Base-by-base conservation (phyloP, 2,329 filamentous ascomycete species). In the Trichoderma sp. region DNA sequence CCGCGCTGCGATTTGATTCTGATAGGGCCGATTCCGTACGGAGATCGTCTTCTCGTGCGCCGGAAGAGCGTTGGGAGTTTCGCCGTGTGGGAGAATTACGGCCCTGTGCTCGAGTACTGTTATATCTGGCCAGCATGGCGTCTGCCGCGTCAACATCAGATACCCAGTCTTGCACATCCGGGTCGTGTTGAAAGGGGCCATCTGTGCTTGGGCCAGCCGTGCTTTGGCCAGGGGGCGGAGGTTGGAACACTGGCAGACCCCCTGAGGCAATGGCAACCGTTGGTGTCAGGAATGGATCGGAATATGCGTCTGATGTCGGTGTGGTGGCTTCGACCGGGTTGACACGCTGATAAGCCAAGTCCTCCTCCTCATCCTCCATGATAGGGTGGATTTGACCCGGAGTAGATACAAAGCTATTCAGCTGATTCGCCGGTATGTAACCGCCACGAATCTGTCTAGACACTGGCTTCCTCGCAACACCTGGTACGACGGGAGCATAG, bases 141-240 rank as follows among this genome's bases (percentile, higher is more conserved):
- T 89, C 87, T 1, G 86, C 84, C 3, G 84, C 86, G 73, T 89
- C 87, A 1, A 89, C 82, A 43, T 88, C 86, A 0, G 84, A 84
- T 60, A 88, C 86, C 88, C 88, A 90, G 73, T 86, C 85, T 71
- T 86, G 86, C 3, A 89, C 87, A 36, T 89, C 88, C 0, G 84
- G 84, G 74, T 89, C 85, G 51, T 78, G 76, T 36, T 79, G 76
- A 4, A 76, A 77, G 24, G 73, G 24, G 62, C 75, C 76, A n/a
- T 86, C 84, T 1, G 84, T 83, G 68, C 82, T 85, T 1, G 83
- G 83, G 3, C 82, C 83, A 43, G 77, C 76, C 1, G 81, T 80
- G 3, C 74, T 78, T 36, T 82, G 81, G 62, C 78, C 77, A 11
- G 81, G 77, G 9, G 81, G 77, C 4, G 80, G 78, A 32, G 76